Base-by-base conservation (phyloP, 148 eudicot species). In the Polygonum maritimum region DNA sequence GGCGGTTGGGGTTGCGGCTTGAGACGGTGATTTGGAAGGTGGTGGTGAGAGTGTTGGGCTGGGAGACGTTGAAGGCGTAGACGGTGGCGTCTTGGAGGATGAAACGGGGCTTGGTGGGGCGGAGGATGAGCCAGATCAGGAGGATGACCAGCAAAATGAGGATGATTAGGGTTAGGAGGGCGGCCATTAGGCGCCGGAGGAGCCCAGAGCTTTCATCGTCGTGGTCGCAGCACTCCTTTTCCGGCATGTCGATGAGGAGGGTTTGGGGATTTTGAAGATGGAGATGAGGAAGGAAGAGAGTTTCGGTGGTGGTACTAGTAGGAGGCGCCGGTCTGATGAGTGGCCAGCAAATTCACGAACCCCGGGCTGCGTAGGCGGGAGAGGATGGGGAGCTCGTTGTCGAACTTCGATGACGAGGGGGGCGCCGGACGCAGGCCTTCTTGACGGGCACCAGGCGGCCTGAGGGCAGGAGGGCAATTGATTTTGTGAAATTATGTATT, bases 371-470 rank as follows among this genome's bases (percentile, higher is more conserved):
- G 85, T 13, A 94, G 38, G 57, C 78, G 78, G 1, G 98, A 91
- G n/a, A 94, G 78, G 67, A 94, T 92, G 63, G 81, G 86, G 58
- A 94, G 84, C 79, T 94, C 98, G 74, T 94, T 94, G 12, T 90
- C 93, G 69, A 90, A 87, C 74, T 92, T 92, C 77, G 41, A 73
- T 69, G 39, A 69, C 77, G 79, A 7, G 55, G 47, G 3, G 39
- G 26, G 16, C 45, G 75, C 15, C 63, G 62, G 67, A 81, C 79
- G 44, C 90, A 88, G 26, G 98, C 86, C 44, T 87, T 92, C 77
- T 94, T 94, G 48, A 94, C 91, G 12, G 98, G 97, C 12, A 94
- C 93, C 26, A 80, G 85, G 13, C 81, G 87, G 69, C 98, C 98
- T 47, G 83, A 79, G 49, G 82, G 82, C 51, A 94, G 90, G 26